Evolutionary conservation across 2,329 filamentous ascomycete species (phyloP).

Genomic region (Trichoderma semiorbis): DNA sequence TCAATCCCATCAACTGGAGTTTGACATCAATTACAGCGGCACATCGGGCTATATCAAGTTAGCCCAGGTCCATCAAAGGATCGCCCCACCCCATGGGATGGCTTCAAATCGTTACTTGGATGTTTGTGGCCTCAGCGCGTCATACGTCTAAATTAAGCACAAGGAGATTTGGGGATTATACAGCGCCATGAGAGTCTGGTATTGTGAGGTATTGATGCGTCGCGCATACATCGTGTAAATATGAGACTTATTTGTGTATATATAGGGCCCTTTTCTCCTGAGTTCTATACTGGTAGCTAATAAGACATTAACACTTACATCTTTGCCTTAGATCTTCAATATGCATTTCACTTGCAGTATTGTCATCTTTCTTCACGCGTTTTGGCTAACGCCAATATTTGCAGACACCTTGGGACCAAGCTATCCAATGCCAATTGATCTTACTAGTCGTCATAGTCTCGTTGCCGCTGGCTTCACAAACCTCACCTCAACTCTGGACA

Average conservation of each 20-base stretch:
- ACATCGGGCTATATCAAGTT: not conserved
- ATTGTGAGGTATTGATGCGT: not conserved
- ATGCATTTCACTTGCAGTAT: not conserved
- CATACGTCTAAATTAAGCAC: not conserved
- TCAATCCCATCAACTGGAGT: not conserved
- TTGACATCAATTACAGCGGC: not conserved
- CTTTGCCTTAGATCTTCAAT: not conserved
- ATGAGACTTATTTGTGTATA: not conserved
- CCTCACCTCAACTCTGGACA: not conserved
- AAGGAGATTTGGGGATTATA: not conserved
- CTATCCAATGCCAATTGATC: not conserved
- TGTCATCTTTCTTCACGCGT: not conserved
- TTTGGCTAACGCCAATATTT: not conserved
- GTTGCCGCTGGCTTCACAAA: not conserved
- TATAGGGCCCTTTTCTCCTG: not conserved
- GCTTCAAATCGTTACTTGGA: not conserved
- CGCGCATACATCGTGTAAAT: not conserved
- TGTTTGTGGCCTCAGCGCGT: not conserved
- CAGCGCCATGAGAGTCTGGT: not conserved
- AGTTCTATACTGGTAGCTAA: not conserved
- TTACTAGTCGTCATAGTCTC: not conserved
- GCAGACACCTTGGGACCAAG: not conserved
- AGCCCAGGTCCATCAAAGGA: not conserved
- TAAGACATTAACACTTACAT: not conserved
- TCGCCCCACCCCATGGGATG: not conserved